Percentiles rank a stretch among this genome's conserved stretches.
phyloP scores from a whole-genome alignment of 768 basidiomycete species.

The Mycena pura region DNA sequence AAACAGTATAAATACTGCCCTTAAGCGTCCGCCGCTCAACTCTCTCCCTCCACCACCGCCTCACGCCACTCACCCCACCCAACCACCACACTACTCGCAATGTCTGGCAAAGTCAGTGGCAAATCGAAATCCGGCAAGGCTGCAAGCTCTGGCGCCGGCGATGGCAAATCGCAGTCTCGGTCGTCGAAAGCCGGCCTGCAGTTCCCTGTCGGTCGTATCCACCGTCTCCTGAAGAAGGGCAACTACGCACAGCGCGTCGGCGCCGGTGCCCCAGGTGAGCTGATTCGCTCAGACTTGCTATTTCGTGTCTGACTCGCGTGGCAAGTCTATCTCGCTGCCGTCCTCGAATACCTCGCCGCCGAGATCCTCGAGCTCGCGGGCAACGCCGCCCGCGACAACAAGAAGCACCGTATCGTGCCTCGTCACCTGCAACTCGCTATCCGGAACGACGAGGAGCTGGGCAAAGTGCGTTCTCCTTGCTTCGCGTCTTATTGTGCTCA shows the following conservation, averaged over 20 bases:
- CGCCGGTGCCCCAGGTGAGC: conserved; percentile 81
- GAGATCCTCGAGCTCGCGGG: conserved; percentile 95
- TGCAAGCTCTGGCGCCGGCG: conserved; percentile 43
- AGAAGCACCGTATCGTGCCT: conserved; percentile 95
- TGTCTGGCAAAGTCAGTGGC: conserved; percentile 23
- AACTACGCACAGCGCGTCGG: conserved; percentile 90
- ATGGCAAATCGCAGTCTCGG: conserved; percentile 66
- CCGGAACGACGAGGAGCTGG: conserved; percentile 90
- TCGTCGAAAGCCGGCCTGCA: conserved; percentile 81
- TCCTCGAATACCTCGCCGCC: conserved; percentile 91
- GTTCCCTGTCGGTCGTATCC: conserved; percentile 93
- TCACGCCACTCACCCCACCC: conserved; percentile 7
- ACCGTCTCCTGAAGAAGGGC: conserved; percentile 85
- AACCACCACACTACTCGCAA: not conserved
- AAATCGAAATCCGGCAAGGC: conserved; percentile 55
- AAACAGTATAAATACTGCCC: conserved; percentile 34
- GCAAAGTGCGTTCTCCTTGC: conserved; percentile 16
- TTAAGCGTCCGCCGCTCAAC: not conserved
- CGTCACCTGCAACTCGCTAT: conserved; percentile 95
- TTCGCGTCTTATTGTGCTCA: not conserved
- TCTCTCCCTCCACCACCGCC: conserved; percentile 4
- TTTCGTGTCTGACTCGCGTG: not conserved
- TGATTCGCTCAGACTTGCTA: not conserved
- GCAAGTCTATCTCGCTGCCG: conserved; percentile 88
- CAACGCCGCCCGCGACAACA: conserved; percentile 88